These are phyloP conservation scores for Trypanosomatidae sp. DNA, from an alignment of 208 protist species.

Conservation along the genomic window DNA sequence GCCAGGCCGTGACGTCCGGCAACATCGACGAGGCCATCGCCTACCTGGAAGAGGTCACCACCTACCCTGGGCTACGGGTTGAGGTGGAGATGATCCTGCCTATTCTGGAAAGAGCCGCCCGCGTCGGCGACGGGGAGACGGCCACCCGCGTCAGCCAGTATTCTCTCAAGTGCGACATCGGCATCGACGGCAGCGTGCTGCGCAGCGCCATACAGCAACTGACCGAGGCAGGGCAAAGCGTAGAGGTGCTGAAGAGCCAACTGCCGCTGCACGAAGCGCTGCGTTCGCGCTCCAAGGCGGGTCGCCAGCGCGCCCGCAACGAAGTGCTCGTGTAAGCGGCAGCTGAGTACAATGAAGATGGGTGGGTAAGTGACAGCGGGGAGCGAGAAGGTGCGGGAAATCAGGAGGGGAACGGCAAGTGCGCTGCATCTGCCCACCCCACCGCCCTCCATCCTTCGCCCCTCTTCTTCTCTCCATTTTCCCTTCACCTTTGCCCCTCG, in stretches of 20 bases:
- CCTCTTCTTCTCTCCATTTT: background rate
- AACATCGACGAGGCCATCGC: conserved; percentile 81
- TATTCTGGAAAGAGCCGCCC: conserved; percentile 76
- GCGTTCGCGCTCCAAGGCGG: conserved; percentile 73
- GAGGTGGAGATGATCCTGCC: conserved; percentile 91
- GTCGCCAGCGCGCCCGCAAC: conserved; percentile 62
- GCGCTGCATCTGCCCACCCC: background rate
- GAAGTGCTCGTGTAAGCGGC: conserved; percentile 42
- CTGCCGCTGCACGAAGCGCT: conserved; percentile 81
- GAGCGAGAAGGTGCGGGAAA: background rate
- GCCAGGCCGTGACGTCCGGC: conserved; percentile 67
- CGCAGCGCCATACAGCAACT: conserved; percentile 63
- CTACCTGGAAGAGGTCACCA: conserved; percentile 69
- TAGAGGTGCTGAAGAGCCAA: conserved; percentile 72
- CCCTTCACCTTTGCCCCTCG: too few relatives aligned
- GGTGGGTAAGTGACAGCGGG: background rate
- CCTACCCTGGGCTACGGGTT: conserved; percentile 61
- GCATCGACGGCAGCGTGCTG: conserved; percentile 75
- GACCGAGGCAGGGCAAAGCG: conserved; percentile 64
- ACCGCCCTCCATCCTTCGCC: background rate
- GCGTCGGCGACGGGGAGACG: conserved; percentile 75
- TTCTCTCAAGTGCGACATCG: conserved; percentile 81
- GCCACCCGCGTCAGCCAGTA: conserved; percentile 75
- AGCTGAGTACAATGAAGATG: background rate
- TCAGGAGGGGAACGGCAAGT: background rate